phyloP scores from a whole-genome alignment of 495 filamentous ascomycete species.

The Pyrenopolyporus hunteri region DNA sequence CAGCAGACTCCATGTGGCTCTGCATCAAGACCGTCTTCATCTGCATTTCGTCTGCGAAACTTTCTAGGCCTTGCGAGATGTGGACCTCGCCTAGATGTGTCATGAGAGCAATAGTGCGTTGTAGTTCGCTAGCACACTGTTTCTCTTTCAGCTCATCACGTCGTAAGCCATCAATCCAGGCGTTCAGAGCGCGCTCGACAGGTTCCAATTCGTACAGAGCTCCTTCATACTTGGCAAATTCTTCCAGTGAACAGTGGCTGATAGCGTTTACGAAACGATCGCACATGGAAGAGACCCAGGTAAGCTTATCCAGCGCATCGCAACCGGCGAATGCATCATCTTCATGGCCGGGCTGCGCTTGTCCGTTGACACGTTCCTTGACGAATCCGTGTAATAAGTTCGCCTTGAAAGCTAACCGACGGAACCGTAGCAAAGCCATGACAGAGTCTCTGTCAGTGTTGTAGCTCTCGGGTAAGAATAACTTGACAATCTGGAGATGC shows the following conservation, averaged over 20 bases:
- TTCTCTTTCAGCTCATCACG: constrained; percentile 87
- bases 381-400: constrained; percentile 78
- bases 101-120: constrained; percentile 83
- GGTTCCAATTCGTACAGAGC: constrained; percentile 90
- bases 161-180: constrained; percentile 82
- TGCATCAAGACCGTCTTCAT: constrained; percentile 78
- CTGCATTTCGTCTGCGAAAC: constrained; percentile 78
- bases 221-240: constrained; percentile 75
- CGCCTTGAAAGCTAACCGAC: constrained; percentile 87
- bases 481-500: constrained; percentile 81
- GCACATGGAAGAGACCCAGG: constrained; percentile 81
- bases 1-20: constrained; percentile 79
- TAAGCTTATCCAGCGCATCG: constrained; percentile 82
- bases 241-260: constrained; percentile 72
- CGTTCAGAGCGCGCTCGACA: constrained; percentile 86
- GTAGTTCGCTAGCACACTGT: constrained; percentile 78
- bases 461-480: constrained; percentile 90
- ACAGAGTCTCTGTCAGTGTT: constrained; percentile 81
- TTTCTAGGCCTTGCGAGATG: constrained; percentile 72
- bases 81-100: constrained; percentile 82
- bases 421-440: constrained; percentile 83
- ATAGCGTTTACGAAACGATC: constrained; percentile 83
- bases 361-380: constrained; percentile 70
- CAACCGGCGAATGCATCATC: constrained; percentile 79
- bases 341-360: constrained; percentile 61